Percentiles rank a stretch among this genome's conserved stretches.
Evolutionary conservation across 163 green algal genomes (phyloP).

Genomic region (Chlorella variabilis): DNA sequence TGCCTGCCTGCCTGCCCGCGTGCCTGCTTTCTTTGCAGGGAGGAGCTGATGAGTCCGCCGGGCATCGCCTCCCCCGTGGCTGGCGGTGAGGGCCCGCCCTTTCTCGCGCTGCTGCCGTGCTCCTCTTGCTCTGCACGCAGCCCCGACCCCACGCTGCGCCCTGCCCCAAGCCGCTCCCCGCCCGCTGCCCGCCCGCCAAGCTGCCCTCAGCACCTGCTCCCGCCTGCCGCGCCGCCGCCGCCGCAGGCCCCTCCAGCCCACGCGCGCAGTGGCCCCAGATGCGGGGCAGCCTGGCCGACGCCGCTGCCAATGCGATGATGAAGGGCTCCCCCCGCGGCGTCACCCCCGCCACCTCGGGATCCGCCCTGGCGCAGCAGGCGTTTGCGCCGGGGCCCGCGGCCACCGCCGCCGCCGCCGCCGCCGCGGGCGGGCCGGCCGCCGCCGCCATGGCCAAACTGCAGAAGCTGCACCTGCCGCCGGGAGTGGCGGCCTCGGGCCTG

Average conservation of each 20-base stretch:
- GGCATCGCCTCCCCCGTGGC: slow-evolving; percentile 16
- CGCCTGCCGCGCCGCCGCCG: no score
- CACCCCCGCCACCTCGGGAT: neutral
- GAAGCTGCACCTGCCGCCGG: neutral
- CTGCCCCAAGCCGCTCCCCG: no score
- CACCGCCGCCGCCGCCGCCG: neutral
- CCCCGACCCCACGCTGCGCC: neutral
- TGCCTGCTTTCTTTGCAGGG: neutral
- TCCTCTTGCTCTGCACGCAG: neutral
- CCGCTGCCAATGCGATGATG: neutral
- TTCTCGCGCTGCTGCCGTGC: neutral
- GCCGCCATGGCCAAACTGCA: slow-evolving; percentile 10
- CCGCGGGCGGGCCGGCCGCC: neutral
- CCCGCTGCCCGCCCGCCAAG: no score
- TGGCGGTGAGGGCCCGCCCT: neutral
- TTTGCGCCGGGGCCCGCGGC: neutral
- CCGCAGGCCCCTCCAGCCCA: slow-evolving; percentile 25
- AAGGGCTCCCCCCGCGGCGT: slow-evolving; percentile 17
- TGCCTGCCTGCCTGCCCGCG: neutral
- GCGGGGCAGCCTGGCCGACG: slow-evolving; percentile 21
- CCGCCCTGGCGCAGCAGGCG: neutral
- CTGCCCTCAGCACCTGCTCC: no score
- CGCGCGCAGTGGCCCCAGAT: neutral
- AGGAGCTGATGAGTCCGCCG: slow-evolving; percentile 29
- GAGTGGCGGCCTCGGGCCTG: neutral